These are phyloP conservation scores for Orbilia brochopaga DNA, from an alignment of 2,329 filamentous ascomycete genomes.

Conservation along the genomic window DNA sequence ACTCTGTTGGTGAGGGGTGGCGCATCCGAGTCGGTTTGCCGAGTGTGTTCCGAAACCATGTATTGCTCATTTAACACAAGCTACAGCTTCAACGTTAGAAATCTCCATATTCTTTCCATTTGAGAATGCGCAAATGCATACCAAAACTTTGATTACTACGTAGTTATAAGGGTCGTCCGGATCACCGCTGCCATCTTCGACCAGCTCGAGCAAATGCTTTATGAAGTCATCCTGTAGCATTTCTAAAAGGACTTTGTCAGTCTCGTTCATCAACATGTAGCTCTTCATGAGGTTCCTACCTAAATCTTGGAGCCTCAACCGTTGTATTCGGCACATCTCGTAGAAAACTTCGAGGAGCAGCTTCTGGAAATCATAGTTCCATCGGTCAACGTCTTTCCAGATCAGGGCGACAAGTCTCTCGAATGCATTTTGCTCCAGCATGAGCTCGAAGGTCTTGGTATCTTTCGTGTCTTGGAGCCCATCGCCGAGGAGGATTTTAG, in stretches of 20 bases:
- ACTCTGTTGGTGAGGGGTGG: conserved; percentile 82
- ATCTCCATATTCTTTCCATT: conserved; percentile 21
- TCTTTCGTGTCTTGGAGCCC: conserved; percentile 78
- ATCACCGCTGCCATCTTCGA: conserved; percentile 81
- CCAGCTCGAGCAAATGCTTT: conserved; percentile 79
- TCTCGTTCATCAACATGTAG: not conserved
- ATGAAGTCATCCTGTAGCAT: conserved; percentile 77
- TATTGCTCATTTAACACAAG: conserved; percentile 98
- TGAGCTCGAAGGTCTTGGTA: conserved; percentile 79
- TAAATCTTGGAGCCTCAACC: conserved; percentile 76
- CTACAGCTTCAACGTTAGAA: conserved; percentile 60
- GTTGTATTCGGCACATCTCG: conserved; percentile 93
- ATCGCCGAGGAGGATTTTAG: conserved; percentile 84
- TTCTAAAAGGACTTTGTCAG: conserved; percentile 31
- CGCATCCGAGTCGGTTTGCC: conserved; percentile 33
- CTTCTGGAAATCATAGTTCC: conserved; percentile 75
- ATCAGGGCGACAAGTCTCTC: conserved; percentile 82
- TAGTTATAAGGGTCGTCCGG: conserved; percentile 90
- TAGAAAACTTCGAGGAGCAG: conserved; percentile 87
- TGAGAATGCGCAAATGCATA: conserved; percentile 61
- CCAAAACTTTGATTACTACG: conserved; percentile 87
- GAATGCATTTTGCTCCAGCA: conserved; percentile 87
- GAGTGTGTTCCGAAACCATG: conserved; percentile 75
- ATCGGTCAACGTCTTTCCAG: conserved; percentile 65
- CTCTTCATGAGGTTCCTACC: conserved; percentile 62